Evolutionary conservation across 257 asterid genomes (phyloP), one percentile per base, ranked within the genome.

Genomic region (Penstemon eatonii): DNA sequence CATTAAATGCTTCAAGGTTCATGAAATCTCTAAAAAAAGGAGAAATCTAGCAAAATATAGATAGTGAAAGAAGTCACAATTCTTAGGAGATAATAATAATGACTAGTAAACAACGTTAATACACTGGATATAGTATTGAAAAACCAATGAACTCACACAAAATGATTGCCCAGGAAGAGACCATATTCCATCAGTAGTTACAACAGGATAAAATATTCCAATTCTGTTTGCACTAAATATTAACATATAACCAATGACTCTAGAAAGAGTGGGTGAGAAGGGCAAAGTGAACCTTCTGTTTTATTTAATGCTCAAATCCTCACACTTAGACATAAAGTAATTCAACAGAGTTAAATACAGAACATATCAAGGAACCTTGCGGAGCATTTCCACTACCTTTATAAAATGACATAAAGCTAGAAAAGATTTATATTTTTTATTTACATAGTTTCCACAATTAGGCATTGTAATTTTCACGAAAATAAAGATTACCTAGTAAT

Each of bases 401-500:
- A 50, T 54, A 65, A 61, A 68, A 63, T 56, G 33, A 25, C 68
- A 70, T 47, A 7, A 38, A 10, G n/a, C 44, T 25, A 41, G 52
- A 61, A 66, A 57, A 65, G 41, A 25, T 25, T 25, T 25, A 25
- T 25, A 25, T 25, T 25, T 1, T 25, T 36, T 69, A 63, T 37
- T 11, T 10, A 19, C 10, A 52, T 25, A 41, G 10, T 36, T 65
- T 18, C 19, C 44, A 41, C 38, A 65, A 52, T 7, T 38, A 10
- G 46, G 59, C 43, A 65, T 63, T 61, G 62, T 33, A 73, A 51
- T 40, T 57, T 56, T 63, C 41, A 7, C 44, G 60, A 56, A 73
- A 66, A 62, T 51, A 60, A 79, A 66, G 68, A 55, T 58, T 85
- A 94, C 99, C 98, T 94, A 58, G 86, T 66, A 70, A 94, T 52